Evolutionary conservation across 345 rosid species (phyloP), one percentile per base, ranked within the genome.

Genomic region (Microthlaspi erraticum): DNA sequence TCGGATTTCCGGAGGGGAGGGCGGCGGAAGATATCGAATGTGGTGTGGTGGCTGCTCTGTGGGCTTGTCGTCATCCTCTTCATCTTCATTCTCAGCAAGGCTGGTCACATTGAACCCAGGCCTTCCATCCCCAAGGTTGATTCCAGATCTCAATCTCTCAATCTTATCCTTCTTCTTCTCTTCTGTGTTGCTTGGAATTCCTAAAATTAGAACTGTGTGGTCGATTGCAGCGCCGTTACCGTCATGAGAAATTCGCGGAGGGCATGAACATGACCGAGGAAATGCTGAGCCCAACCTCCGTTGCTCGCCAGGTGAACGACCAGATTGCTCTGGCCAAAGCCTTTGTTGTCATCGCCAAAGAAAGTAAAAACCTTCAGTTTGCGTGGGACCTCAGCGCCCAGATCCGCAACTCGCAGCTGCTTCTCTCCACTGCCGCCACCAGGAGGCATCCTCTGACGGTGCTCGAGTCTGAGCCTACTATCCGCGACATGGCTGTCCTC

Each of bases 301-400:
- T 88, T 57, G 82, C 93, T 60, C 88, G 98, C 60, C 97, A 93
- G 80, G 80, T 93, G 11, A 87, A 83, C 7, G 97, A 93, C 64
- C 98, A 93, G 75, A 93, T 93, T 39, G 79, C 90, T 66, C 93
- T 93, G 52, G 98, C 98, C 49, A 90, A 93, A 81, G 88, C 93
- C 20, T 85, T 90, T 68, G 91, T 92, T 14, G 95, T 88, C 68
- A 92, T 92, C 69, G 96, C 96, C 10, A 92, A 92, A 82, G 98
- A 92, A 80, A 90, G 93, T 79, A 92, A 78, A 72, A 92, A 92
- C 69, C 86, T 90, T 39, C 98, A 92, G 80, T 88, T 90, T 79
- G 98, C 98, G 13, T 92, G 98, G 98, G 98, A 90, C 59, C 73
- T 92, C 66, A 90, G 98, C 72, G 95, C 98, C 32, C 98, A 92